Base-by-base conservation (phyloP, 208 protist genomes). In the Leishmania tarentolae region DNA sequence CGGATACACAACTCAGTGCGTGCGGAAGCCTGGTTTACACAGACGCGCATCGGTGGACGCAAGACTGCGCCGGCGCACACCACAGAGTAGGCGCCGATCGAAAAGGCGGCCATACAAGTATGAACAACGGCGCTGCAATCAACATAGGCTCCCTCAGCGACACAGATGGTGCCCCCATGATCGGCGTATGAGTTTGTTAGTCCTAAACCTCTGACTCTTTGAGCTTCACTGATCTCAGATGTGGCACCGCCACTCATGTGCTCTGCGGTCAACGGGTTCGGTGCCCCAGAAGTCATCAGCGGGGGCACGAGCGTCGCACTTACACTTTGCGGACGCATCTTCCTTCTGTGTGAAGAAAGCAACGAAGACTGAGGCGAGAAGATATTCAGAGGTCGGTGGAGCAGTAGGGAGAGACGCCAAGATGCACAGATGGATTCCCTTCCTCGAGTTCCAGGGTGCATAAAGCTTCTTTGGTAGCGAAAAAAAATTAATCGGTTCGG, bases 1-100 rank as follows among this genome's bases (percentile, higher is more conserved):
- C 8, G 68, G 35, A 95, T 83, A 21, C 63, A 69, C 28, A 80
- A 44, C 35, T 63, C 78, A 21, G 85, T 82, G 57, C 86, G 80
- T 3, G 86, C 89, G 15, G 74, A 77, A 56, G 35, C 57, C 69
- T 84, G 83, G 56, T 91, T 90, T 24, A 89, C 82, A 61, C 88
- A 87, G 5, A 87, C 57, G 42, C 85, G 86, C 40, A 93, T 68
- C 28, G 91, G 89, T 35, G 91, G 91, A 37, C 88, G 86, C 73
- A 95, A 7, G 8, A 95, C 82, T 50, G 87, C 86, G 11, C 82
- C 74, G 47, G 75, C 61, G 42, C 84, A 68, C 21, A 93, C 69
- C 47, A 93, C 85, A 11, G 81, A 81, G 46, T 66, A 88, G 70
- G 78, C 76, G 13, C 83, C 84, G 57, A 92, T 82, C 52, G 73